Conservation (phyloP, 108 stramenopile genomes). For the Pseudonitzschia multistriata region DNA sequence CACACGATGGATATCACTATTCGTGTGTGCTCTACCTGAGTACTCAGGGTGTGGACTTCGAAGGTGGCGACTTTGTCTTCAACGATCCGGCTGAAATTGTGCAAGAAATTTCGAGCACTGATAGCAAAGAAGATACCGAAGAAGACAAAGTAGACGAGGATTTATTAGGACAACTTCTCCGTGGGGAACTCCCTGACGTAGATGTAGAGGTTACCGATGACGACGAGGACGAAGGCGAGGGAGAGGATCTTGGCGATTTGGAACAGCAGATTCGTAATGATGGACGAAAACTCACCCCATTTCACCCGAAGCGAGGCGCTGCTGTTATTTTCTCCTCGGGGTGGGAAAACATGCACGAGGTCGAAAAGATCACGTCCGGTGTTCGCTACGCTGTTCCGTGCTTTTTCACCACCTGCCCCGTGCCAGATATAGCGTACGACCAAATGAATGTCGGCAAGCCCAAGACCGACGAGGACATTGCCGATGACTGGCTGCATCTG, state of each 20-base stretch:
- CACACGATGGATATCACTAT: conserved; percentile 42
- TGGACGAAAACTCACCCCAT: conserved; percentile 39
- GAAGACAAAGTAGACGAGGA: neutral
- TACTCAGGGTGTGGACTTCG: conserved; percentile 40
- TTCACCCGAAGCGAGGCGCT: conserved; percentile 31
- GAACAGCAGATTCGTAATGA: conserved; percentile 30
- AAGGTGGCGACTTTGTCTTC: conserved; percentile 44
- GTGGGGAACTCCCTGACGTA: too few relatives aligned
- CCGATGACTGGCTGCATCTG: conserved; percentile 43
- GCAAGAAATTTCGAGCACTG: neutral
- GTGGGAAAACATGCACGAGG: conserved; percentile 50
- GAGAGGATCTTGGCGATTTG: neutral
- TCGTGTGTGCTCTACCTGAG: conserved; percentile 44
- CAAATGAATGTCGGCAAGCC: conserved; percentile 41
- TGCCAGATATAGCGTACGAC: conserved; percentile 33
- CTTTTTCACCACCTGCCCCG: conserved; percentile 47
- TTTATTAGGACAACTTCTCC: conserved; percentile 3
- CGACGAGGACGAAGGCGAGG: neutral
- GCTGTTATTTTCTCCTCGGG: conserved; percentile 47
- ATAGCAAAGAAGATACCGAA: neutral
- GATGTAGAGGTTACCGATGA: conserved; percentile 7
- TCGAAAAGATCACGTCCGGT: conserved; percentile 16
- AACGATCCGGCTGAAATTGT: conserved; percentile 29
- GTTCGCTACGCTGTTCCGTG: conserved; percentile 33
- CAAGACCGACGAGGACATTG: conserved; percentile 37